Evolutionary conservation across 2,329 filamentous ascomycete species (phyloP), one percentile per base, ranked within the genome.

Genomic region (Talaromyces funiculosus): DNA sequence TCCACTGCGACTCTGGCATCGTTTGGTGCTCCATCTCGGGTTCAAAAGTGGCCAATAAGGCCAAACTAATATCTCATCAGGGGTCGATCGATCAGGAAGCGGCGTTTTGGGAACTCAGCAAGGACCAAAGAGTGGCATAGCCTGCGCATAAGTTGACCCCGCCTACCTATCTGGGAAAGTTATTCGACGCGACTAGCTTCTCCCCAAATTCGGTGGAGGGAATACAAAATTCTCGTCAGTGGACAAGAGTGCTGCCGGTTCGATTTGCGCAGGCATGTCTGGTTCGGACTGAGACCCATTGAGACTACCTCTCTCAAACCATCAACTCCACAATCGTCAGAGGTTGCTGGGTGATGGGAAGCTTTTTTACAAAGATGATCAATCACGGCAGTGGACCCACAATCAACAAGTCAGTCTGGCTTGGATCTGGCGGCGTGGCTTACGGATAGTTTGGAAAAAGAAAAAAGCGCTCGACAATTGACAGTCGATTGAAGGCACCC

Each of bases 81-180:
- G 42, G 40, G 55, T 49, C 42, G 31, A 57, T 57, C 55, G 55
- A 57, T 57, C 14, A 14, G 14, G 24, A 47, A 38, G 49, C 37
- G 26, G 37, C 18, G 43, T 59, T 14, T 26, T 53, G 45, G 26
- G 57, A 47, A 59, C 42, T 24, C 35, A 53, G 57, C 42, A 51
- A 59, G 43, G 37, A 59, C 22, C 43, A 40, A 51, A 53, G 37
- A 37, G 37, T 53, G 54, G 14, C 55, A 49, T 47, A 42, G 31
- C 20, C 26, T 37, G 37, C 53, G 57, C 35, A 53, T 59, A 43
- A 43, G 29, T 7, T 37, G 55, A 47, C 55, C 55, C 42, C 42
- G 42, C 55, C 29, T 49, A 18, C 42, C 55, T 49, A 26, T 38
- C 31, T 47, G 38, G 35, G 42, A 33, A 35, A 53, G 26, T 53